Evolutionary conservation across 306 rosid species (phyloP), one percentile per base, ranked within the genome.

Genomic region (Malus orientalis): DNA sequence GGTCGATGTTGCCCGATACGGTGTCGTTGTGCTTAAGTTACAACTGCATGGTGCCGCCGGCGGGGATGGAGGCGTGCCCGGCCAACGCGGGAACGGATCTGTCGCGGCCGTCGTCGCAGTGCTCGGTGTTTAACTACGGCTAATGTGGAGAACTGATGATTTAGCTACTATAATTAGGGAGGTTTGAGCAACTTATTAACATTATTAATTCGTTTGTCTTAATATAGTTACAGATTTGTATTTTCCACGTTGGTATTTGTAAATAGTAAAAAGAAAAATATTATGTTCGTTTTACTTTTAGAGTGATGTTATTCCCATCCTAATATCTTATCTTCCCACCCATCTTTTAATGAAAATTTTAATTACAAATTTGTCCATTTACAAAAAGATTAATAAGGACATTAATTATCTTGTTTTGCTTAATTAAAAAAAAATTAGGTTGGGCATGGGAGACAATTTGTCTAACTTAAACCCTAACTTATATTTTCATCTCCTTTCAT

Each of bases 11-110:
- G 79, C 95, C 97, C 1, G 93, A 85, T 45, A 79, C 91, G 81
- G 89, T 84, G 79, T 80, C 93, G 67, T 64, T 92, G 55, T 92
- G 97, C 76, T 69, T 89, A 79, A 77, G 87, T 14, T 92, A 88
- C 45, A 92, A 92, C 73, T 92, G 97, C 63, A 88, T 92, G 95
- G 86, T 75, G 18, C 87, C 86, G 19, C 93, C 90, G 23, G 78
- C 68, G 45, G 79, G 40, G 18, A 14, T 74, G 30, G 81, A 69
- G 73, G 78, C 84, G 16, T 92, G 97, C 75, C 97, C 97, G 3
- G 73, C 83, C 0, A 92, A 76, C 36, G 69, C 90, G 18, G 97
- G 95, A 0, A 81, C 74, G 3, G 71, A 55, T 29, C 16, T 85
- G 25, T 76, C 91, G 2, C 81, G 97, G 79, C 96, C 97, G 4